Percentiles rank a stretch among this genome's conserved stretches.
Conservation (phyloP, 495 filamentous ascomycete species). For the Penicillium paxilli region DNA sequence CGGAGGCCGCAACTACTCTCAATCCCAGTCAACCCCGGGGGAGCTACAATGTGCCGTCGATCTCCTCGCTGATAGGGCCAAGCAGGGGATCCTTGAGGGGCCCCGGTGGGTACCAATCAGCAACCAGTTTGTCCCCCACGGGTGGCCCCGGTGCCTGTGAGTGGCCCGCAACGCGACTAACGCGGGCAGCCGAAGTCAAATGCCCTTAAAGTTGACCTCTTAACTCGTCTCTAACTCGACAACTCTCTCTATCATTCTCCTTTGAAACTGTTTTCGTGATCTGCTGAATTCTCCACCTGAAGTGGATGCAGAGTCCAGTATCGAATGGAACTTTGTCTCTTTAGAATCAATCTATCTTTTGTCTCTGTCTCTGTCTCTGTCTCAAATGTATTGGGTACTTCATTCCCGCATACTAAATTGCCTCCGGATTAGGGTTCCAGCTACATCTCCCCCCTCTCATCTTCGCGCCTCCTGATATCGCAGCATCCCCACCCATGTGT, state of each 20-base stretch:
- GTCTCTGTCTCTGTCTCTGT: too few species aligned
- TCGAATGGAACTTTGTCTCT: background rate
- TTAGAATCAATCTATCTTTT: too few species aligned
- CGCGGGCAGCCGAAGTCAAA: conserved; percentile 22
- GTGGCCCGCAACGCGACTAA: conserved; percentile 13
- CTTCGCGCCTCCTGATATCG: background rate
- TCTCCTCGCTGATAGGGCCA: conserved; percentile 18
- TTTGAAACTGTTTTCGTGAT: background rate
- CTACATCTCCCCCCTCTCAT: background rate
- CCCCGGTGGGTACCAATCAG: background rate
- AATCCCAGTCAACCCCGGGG: conserved; percentile 20
- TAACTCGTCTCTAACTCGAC: too few species aligned
- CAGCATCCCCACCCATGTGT: conserved; percentile 40
- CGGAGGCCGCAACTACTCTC: background rate
- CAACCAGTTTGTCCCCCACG: conserved; percentile 8
- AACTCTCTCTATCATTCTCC: background rate
- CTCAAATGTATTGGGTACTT: background rate
- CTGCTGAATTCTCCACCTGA: too few species aligned
- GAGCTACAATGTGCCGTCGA: conserved; percentile 18
- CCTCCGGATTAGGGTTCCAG: background rate
- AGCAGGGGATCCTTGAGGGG: background rate
- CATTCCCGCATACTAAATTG: background rate
- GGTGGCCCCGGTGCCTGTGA: conserved; percentile 16
- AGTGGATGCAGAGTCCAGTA: background rate
- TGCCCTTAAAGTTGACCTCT: conserved; percentile 27